Evolutionary conservation across 352 stramenopile genomes (phyloP), one percentile per base, ranked within the genome.

Genomic region (Phytopythium helicoides): DNA sequence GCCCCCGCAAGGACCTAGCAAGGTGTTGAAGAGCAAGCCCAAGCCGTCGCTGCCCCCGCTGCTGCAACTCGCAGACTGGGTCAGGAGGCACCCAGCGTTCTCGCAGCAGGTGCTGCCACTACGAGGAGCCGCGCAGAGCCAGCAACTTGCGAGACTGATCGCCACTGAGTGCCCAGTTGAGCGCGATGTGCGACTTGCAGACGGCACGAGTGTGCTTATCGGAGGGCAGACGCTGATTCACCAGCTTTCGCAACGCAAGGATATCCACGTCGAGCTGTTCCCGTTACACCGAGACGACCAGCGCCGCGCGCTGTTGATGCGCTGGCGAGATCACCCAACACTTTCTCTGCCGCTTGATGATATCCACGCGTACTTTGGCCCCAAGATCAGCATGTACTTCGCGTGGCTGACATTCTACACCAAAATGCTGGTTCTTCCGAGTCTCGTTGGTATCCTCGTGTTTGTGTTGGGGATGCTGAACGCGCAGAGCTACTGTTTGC

Each of bases 341-440:
- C 51, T 74, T 1, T 55, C 56, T 8, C 37, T 70, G 37, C 68
- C 80, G 19, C 54, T 86, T 21, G 22, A 47, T 9, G 75, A 81
- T 5, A 74, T 88, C 26, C 76, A 83, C 60, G 60, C 64, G 52
- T 88, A 88, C 57, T 86, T 86, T 58, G 77, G 77, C 0, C 77
- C 77, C 12, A 72, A 72, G 41, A 76, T 88, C 42, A 73, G 69
- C 47, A 88, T 88, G 77, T 88, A 88, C 57, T 86, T 88, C 52
- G 73, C 76, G 1, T 95, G 81, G 68, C 64, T 96, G 49, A 75
- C 78, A n/a, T 95, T 90, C 47, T 95, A 94, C 69, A 95, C 87
- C 6, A 60, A 71, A 16, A 81, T 89, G 68, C 65, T 96, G 19
- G 33, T 90, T 2, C 39, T 82, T 0, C 81, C 85, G 8, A 68